Percentiles rank a stretch among this genome's conserved stretches.
Conservation (phyloP, 1,284 basidiomycete species). For the Puccinia hordei region DNA sequence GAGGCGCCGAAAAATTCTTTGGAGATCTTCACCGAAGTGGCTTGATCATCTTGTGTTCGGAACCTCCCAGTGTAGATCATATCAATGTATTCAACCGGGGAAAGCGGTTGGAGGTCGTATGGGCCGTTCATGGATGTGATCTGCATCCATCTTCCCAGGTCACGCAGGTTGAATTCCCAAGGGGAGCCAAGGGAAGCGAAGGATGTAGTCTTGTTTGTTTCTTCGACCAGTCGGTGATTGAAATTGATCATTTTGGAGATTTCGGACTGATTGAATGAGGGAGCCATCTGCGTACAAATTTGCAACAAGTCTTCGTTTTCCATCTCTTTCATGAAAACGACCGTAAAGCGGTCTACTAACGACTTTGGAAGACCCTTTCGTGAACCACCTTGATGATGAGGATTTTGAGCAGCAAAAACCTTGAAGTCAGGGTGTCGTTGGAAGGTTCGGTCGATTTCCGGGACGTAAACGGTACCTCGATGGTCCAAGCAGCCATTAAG, state of each 20-base stretch:
- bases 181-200: constrained; percentile 85
- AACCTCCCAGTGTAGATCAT: constrained; percentile 84
- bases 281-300: constrained; percentile 77
- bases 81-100: constrained; percentile 70
- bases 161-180: constrained; percentile 99
- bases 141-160: constrained; percentile 82
- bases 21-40: constrained; percentile 68
- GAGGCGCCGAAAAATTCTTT: constrained; percentile 65
- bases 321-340: constrained; percentile 90
- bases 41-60: constrained; percentile 71
- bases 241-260: constrained; percentile 76
- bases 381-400: constrained; percentile 91
- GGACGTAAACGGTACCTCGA: constrained; percentile 90
- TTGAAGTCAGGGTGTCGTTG: constrained; percentile 85
- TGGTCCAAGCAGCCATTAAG: constrained; percentile 96
- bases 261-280: constrained; percentile 64
- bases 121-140: constrained; percentile 59
- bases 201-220: constrained; percentile 68
- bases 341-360: constrained; percentile 96
- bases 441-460: constrained; percentile 90
- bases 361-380: constrained; percentile 97
- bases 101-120: constrained; percentile 60
- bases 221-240: constrained; percentile 73
- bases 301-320: constrained; percentile 74
- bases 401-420: constrained; percentile 98